Base-by-base conservation (phyloP, 2,329 filamentous ascomycete genomes). In the Paracoccidioides lutzii region DNA sequence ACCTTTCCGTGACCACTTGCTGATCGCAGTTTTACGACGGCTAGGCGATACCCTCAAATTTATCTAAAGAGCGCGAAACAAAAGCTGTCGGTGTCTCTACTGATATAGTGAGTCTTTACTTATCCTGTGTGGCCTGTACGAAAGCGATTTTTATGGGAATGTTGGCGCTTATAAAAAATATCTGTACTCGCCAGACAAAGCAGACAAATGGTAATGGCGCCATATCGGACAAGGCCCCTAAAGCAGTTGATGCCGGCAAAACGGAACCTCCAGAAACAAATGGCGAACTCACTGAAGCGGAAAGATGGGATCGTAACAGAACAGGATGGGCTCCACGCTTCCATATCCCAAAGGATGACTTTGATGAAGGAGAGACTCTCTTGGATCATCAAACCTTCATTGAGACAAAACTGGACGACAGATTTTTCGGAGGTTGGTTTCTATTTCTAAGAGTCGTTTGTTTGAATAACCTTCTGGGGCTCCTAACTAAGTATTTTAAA, bases 301-400 rank as follows among this genome's bases (percentile, higher is more conserved):
- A 81, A 54, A 73, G 76, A 79, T 66, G 80, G 75, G 59, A 72
- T 66, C 63, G 78, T 76, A 69, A 79, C 72, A 63, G 78, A 71
- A 88, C 90, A 5, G 93, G 93, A 52, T 97, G 93, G 93, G 84
- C 87, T 12, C 93, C 93, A 43, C 82, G 82, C 60, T 90, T 96
- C 67, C 89, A 89, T 70, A 66, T 63, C 28, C 73, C 71, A 4
- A 62, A 67, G 12, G 72, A 84, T 44, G 75, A 78, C 43, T 76
- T 81, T 35, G 78, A 76, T 52, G 75, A 76, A 43, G 70, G 76
- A 3, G 83, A 85, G 57, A 89, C 82, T 58, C 69, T 95, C 65
- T 78, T 93, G 42, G 90, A 98, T 66, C 90, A 96, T 69, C 82
- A 90, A 65, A 95, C 90, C 1, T 88, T 85, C 75, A 71, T 97